phyloP scores from a whole-genome alignment of 2,329 filamentous ascomycete species.

The Alternaria arborescens region DNA sequence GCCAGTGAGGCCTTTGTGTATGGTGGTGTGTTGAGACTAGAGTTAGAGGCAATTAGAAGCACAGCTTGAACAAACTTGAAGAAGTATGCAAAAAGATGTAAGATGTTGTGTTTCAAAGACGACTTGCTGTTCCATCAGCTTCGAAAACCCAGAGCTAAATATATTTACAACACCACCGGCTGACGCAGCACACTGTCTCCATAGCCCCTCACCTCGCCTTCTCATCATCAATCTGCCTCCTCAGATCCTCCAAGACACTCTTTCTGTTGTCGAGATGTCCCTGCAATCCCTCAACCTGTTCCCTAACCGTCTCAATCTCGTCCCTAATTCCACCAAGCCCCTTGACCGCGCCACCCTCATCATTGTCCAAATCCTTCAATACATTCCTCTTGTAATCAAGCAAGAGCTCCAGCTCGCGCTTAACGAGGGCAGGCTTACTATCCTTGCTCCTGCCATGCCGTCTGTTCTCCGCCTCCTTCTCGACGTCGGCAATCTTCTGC shows the following conservation, averaged over 20 bases:
- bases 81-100: no score
- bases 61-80: no score
- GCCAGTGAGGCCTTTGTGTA: not conserved
- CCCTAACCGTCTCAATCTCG: conserved; percentile 87
- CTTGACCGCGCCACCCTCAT: conserved; percentile 68
- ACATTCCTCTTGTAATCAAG: conserved; percentile 92
- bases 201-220: conserved; percentile 60
- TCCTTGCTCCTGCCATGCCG: conserved; percentile 67
- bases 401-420: conserved; percentile 91
- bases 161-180: not conserved
- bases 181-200: not conserved
- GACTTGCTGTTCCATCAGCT: not conserved
- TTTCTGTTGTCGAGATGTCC: conserved; percentile 79
- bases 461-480: conserved; percentile 71
- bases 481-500: conserved; percentile 83
- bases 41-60: no score
- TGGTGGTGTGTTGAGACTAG: not conserved
- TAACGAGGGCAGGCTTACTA: conserved; percentile 87
- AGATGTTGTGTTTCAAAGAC: not conserved
- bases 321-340: conserved; percentile 80
- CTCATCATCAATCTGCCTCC: conserved; percentile 86
- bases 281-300: conserved; percentile 93
- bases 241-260: conserved; percentile 77
- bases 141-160: not conserved
- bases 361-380: conserved; percentile 77